A percentile compares a stretch with the other conserved stretches of the same genome.
Conservation (phyloP, 2,329 filamentous ascomycete genomes). For the Xenoacremonium recifei region DNA sequence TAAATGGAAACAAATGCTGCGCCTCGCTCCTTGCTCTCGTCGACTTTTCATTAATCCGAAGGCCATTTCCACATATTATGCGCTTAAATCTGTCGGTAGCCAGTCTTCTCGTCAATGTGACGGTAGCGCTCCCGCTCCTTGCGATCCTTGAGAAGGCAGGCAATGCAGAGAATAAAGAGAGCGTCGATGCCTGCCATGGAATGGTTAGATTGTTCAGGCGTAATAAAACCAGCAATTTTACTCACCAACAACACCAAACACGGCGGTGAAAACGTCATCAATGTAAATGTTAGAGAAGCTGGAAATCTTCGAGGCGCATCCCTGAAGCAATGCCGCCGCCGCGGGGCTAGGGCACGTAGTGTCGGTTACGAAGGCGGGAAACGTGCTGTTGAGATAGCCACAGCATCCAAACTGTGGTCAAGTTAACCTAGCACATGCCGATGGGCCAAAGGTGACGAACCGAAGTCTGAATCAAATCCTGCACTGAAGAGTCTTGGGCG, state of each 20-base stretch:
- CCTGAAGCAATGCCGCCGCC: slow-evolving; percentile 66
- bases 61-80: slow-evolving; percentile 4
- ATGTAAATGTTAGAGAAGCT: slow-evolving; percentile 69
- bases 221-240: too few relatives aligned
- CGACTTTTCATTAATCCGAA: background rate
- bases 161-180: slow-evolving; percentile 66
- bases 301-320: slow-evolving; percentile 67
- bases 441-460: slow-evolving; percentile 41
- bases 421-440: background rate
- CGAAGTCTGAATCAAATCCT: slow-evolving; percentile 68
- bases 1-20: background rate
- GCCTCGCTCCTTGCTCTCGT: background rate
- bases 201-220: too few relatives aligned
- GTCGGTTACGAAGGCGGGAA: slow-evolving; percentile 71
- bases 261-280: slow-evolving; percentile 73
- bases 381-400: slow-evolving; percentile 71
- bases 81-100: slow-evolving; percentile 44
- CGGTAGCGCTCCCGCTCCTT: slow-evolving; percentile 77
- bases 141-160: slow-evolving; percentile 76
- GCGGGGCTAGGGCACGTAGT: slow-evolving; percentile 66
- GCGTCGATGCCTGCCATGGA: slow-evolving; percentile 58
- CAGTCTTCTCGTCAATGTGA: slow-evolving; percentile 78
- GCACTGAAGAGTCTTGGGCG: slow-evolving; percentile 52
- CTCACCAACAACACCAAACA: slow-evolving; percentile 74
- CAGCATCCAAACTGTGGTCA: slow-evolving; percentile 70